Conservation (phyloP, 495 filamentous ascomycete genomes). For the Aspergillus indologenus region DNA sequence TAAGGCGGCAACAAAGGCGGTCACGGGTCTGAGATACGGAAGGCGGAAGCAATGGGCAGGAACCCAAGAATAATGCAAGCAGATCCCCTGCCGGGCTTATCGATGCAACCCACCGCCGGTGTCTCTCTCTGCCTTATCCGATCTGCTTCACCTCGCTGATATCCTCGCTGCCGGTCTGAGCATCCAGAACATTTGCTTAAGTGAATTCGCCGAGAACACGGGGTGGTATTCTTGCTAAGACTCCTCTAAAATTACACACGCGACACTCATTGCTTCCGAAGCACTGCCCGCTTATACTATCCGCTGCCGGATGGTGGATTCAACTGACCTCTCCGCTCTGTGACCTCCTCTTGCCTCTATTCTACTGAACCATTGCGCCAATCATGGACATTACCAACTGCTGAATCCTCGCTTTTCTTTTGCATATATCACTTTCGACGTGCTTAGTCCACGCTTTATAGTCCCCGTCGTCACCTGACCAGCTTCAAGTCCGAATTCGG, state of each 20-base stretch:
- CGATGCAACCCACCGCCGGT: neutral
- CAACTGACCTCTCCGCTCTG: neutral
- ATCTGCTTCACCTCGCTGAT: neutral
- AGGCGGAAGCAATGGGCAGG: neutral
- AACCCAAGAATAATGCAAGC: neutral
- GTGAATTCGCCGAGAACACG: neutral
- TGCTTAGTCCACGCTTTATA: neutral
- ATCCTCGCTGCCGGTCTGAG: neutral
- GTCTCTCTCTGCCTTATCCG: neutral
- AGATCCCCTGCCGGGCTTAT: neutral
- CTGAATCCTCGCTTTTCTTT: neutral
- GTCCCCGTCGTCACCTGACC: neutral
- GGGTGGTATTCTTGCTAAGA: neutral
- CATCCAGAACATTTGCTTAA: neutral
- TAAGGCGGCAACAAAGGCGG: neutral
- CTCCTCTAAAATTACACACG: neutral
- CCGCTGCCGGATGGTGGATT: slow-evolving; percentile 11
- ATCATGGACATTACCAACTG: neutral
- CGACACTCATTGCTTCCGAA: neutral
- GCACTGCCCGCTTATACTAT: slow-evolving; percentile 5
- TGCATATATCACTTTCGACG: neutral
- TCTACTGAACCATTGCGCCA: neutral
- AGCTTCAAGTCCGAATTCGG: neutral
- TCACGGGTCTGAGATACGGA: neutral
- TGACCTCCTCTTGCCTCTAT: neutral